Evolutionary conservation across 805 yeast species (phyloP).

Genomic region (Wickerhamiella qilinensis): DNA sequence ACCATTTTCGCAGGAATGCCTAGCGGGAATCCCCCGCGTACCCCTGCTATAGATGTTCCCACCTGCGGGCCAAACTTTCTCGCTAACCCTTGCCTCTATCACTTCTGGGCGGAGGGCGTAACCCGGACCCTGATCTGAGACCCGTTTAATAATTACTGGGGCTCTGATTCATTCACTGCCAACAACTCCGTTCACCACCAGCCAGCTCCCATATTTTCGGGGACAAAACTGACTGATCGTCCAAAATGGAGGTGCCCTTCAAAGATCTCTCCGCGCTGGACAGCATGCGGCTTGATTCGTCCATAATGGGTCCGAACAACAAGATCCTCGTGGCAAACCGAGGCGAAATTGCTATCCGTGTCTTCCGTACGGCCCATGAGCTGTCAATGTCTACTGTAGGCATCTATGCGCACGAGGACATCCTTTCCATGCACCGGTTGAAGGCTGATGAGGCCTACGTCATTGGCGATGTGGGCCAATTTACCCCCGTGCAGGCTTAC

Average conservation of each 20-base stretch:
- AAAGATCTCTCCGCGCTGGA: conserved; percentile 20
- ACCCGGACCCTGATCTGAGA: no score
- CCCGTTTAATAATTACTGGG: no score
- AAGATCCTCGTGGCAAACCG: conserved; percentile 26
- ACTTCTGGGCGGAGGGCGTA: no score
- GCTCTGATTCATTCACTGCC: no score
- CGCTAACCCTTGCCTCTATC: no score
- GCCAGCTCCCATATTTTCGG: no score
- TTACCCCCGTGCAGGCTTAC: conserved; percentile 90
- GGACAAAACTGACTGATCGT: no score
- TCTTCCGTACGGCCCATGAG: conserved; percentile 95
- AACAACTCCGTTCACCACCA: no score
- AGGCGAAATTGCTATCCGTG: conserved; percentile 25
- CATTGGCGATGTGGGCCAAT: conserved; percentile 79
- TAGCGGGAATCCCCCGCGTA: no score
- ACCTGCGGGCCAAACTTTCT: no score
- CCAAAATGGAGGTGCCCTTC: conserved; percentile 18
- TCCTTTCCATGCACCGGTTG: conserved; percentile 84
- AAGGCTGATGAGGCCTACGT: conserved; percentile 91
- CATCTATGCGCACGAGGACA: conserved; percentile 88
- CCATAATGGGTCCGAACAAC: conserved; percentile 36
- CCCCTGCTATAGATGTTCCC: no score
- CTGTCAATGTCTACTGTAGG: conserved; percentile 95
- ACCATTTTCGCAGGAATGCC: no score
- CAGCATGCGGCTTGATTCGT: conserved; percentile 23